Conservation (phyloP, 129 eudicot species). For the Apium graveolens region DNA sequence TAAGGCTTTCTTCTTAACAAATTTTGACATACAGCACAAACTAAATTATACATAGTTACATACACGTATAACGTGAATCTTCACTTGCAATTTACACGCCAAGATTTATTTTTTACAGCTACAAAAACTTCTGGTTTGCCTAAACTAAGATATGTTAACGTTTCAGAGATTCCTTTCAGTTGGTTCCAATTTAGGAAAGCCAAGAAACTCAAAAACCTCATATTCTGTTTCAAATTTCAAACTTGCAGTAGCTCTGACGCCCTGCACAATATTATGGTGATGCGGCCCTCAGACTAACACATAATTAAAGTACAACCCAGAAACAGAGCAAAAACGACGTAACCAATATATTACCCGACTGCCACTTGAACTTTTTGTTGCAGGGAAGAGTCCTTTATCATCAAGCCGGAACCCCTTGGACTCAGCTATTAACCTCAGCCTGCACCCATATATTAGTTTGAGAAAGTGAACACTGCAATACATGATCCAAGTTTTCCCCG, state of each 20-base stretch:
- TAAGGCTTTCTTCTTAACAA: too few species aligned
- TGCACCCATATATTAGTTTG: conserved; percentile 18
- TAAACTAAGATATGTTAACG: not conserved
- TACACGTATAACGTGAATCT: too few species aligned
- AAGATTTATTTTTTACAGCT: not conserved
- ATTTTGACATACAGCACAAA: too few species aligned
- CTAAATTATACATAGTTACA: too few species aligned
- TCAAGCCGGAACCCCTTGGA: conserved; percentile 85
- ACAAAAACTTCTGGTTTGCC: not conserved
- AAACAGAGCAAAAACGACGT: not conserved
- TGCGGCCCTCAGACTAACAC: conserved; percentile 1
- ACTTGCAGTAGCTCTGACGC: conserved; percentile 54
- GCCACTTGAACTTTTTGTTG: conserved; percentile 64
- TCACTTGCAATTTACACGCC: not conserved
- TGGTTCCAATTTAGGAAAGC: conserved; percentile 81
- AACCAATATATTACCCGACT: conserved; percentile 46
- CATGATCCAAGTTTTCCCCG: not conserved
- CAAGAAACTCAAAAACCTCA: conserved; percentile 88
- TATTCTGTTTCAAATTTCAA: conserved; percentile 74
- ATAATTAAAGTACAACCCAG: not conserved
- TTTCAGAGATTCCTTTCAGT: conserved; percentile 61
- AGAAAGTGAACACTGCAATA: not conserved
- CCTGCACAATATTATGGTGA: conserved; percentile 35
- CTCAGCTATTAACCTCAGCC: conserved; percentile 86
- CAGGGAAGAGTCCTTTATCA: conserved; percentile 87